phyloP scores from a whole-genome alignment of 2,329 filamentous ascomycete genomes.

The Ophiosphaerella korrae region DNA sequence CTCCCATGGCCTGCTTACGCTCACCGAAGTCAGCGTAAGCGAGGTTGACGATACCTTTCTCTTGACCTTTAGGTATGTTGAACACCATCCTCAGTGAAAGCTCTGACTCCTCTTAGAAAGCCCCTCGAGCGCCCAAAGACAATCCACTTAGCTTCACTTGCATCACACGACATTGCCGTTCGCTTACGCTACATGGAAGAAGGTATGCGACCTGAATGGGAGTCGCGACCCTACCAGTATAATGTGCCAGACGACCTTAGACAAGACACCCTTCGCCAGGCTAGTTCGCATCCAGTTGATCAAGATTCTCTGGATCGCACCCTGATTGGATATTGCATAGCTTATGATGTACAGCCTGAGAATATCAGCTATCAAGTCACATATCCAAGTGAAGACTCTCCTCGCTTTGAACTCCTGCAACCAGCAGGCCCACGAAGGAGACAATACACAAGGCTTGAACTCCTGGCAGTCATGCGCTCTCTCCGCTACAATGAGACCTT shows the following conservation, averaged over 20 bases:
- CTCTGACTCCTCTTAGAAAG: conserved; percentile 43
- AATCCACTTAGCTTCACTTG: conserved; percentile 67
- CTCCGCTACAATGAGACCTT: conserved; percentile 74
- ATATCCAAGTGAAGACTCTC: conserved; percentile 63
- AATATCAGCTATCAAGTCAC: conserved; percentile 59
- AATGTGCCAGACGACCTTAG: conserved; percentile 59
- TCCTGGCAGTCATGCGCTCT: conserved; percentile 72
- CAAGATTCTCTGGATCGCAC: conserved; percentile 68
- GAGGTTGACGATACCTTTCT: conserved; percentile 70
- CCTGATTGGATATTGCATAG: conserved; percentile 70
- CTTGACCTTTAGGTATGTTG: conserved; percentile 62
- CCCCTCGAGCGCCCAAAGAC: conserved; percentile 62
- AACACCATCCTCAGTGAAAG: not conserved
- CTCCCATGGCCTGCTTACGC: conserved; percentile 67
- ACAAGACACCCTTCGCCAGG: conserved; percentile 40
- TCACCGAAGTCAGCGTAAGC: conserved; percentile 64
- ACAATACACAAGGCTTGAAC: conserved; percentile 65
- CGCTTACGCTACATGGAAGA: conserved; percentile 66
- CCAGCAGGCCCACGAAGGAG: conserved; percentile 57
- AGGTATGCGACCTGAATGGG: conserved; percentile 69
- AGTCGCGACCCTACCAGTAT: conserved; percentile 66
- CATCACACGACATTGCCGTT: conserved; percentile 67
- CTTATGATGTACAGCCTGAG: conserved; percentile 69
- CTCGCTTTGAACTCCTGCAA: conserved; percentile 67
- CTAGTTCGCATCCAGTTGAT: conserved; percentile 61